These are phyloP conservation scores for Nicotiana tomentosiformis DNA, from an alignment of 257 asterid genomes.

Conservation along the genomic window DNA sequence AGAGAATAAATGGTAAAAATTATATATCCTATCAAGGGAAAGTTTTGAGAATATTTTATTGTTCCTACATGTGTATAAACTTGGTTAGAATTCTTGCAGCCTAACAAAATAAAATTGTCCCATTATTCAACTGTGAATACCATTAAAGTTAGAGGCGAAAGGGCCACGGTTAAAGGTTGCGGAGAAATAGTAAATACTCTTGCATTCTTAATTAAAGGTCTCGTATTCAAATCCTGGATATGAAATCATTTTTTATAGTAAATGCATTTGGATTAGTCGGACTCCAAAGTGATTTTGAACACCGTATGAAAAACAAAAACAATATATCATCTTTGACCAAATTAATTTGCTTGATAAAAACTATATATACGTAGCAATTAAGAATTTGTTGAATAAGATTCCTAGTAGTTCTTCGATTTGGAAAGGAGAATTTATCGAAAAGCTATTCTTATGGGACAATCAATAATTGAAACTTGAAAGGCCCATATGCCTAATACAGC, in stretches of 20 bases:
- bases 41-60: too few relatives aligned
- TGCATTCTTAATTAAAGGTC: too few relatives aligned
- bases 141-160: too few relatives aligned
- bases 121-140: too few relatives aligned
- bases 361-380: not conserved
- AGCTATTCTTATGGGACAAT: not conserved
- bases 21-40: too few relatives aligned
- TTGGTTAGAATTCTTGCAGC: too few relatives aligned
- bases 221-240: fast-evolving
- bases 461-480: not conserved
- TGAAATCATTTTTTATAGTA: too few relatives aligned
- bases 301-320: not conserved
- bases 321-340: not conserved
- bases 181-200: too few relatives aligned
- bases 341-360: not conserved
- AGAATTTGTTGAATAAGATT: not conserved
- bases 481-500: not conserved
- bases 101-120: too few relatives aligned
- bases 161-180: fast-evolving
- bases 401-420: not conserved
- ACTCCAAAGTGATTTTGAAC: too few relatives aligned
- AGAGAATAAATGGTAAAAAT: too few relatives aligned
- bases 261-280: not conserved
- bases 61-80: too few relatives aligned
- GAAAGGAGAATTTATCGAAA: not conserved